phyloP scores from a whole-genome alignment of 2,329 filamentous ascomycete species.

The Gnomoniopsis smithogilvyi region DNA sequence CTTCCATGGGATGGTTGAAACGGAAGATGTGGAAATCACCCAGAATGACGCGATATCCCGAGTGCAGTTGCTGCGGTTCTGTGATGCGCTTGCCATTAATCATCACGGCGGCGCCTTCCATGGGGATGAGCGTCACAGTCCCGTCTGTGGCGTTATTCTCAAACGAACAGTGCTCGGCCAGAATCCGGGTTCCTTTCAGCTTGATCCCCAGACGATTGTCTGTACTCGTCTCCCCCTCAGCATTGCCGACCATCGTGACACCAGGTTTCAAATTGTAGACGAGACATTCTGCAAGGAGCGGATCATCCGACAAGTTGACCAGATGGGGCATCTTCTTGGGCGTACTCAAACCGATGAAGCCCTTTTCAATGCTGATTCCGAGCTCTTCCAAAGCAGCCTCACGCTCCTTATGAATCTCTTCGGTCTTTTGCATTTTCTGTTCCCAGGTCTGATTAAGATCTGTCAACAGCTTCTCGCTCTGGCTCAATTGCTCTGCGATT shows the following conservation, averaged over 20 bases:
- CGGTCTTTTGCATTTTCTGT: constrained; percentile 90
- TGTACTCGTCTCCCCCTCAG: constrained; percentile 80
- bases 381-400: constrained; percentile 93
- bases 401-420: constrained; percentile 95
- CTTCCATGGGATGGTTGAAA: constrained; percentile 97
- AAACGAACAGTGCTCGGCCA: constrained; percentile 89
- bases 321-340: constrained; percentile 99
- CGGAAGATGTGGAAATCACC: constrained; percentile 98
- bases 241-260: constrained; percentile 89
- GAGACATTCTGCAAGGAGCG: constrained; percentile 88
- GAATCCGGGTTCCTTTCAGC: constrained; percentile 87
- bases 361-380: constrained; percentile 98
- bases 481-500: constrained; percentile 92
- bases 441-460: constrained; percentile 99
- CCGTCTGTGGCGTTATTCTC: constrained; percentile 78
- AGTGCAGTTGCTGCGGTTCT: constrained; percentile 80
- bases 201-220: constrained; percentile 80
- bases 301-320: constrained; percentile 95
- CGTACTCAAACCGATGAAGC: constrained; percentile 89
- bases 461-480: constrained; percentile 92
- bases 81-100: constrained; percentile 91
- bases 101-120: constrained; percentile 94
- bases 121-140: constrained; percentile 85
- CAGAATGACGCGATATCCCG: constrained; percentile 90
- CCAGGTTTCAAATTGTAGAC: constrained; percentile 98